phyloP scores from a whole-genome alignment of 1,284 basidiomycete species.

The Amylostereum chailletii region DNA sequence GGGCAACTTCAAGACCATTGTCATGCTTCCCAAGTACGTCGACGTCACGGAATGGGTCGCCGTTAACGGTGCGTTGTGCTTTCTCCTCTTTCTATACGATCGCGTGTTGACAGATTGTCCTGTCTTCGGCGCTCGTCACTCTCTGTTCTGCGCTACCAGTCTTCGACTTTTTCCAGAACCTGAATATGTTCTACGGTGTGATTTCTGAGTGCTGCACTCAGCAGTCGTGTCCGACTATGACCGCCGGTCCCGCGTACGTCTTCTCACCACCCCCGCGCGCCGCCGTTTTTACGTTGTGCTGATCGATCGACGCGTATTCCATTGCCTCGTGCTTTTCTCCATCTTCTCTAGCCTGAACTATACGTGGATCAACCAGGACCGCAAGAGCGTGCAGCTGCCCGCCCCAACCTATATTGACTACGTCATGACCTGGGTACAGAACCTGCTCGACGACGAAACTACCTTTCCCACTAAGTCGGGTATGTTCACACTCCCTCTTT shows the following conservation, averaged over 20 bases:
- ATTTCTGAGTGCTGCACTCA: conserved; percentile 93
- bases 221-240: conserved; percentile 88
- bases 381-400: conserved; percentile 88
- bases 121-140: background rate
- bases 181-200: conserved; percentile 96
- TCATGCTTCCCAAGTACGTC: conserved; percentile 94
- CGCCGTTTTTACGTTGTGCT: conserved; percentile 1
- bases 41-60: conserved; percentile 99
- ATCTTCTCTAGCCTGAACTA: conserved; percentile 71
- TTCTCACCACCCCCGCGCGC: background rate
- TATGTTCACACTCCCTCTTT: conserved; percentile 23
- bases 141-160: conserved; percentile 37
- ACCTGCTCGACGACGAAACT: conserved; percentile 85
- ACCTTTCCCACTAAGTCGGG: conserved; percentile 95
- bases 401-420: conserved; percentile 98
- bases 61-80: conserved; percentile 71
- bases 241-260: conserved; percentile 79
- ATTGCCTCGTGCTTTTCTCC: background rate
- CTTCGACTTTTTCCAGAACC: conserved; percentile 92
- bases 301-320: conserved; percentile 1
- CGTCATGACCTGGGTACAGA: conserved; percentile 98
- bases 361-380: conserved; percentile 95
- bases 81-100: background rate
- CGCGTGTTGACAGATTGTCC: background rate
- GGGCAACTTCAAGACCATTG: conserved; percentile 98